These are phyloP conservation scores for Linderina pennispora DNA, from an alignment of 192 early-diverging fungal genomes.

Conservation along the genomic window DNA sequence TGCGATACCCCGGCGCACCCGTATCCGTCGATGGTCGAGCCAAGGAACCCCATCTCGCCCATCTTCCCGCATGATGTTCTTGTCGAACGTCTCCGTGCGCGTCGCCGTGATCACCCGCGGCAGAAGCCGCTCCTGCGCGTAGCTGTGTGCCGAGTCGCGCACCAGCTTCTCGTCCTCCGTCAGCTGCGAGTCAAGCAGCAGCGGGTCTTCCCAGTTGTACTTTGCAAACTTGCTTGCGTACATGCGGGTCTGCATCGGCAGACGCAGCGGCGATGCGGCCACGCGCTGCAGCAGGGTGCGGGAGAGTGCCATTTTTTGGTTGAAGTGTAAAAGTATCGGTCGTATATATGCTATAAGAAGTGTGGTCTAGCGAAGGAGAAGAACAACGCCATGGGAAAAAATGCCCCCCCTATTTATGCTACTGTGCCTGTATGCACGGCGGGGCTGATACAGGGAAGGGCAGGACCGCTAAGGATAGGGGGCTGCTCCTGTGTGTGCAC, in stretches of 20 bases:
- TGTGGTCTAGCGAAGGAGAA: too few species aligned
- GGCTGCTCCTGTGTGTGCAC: too few species aligned
- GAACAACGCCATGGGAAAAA: too few species aligned
- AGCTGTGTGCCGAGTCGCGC: conserved; percentile 77
- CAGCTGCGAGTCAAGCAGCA: conserved; percentile 75
- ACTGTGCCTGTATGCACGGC: too few species aligned
- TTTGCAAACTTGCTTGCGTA: conserved; percentile 52
- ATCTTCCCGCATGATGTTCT: conserved; percentile 89
- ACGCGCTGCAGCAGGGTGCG: too few species aligned
- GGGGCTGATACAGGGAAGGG: too few species aligned
- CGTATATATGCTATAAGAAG: conserved; percentile 1
- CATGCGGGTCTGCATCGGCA: too few species aligned
- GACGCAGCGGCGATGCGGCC: background rate
- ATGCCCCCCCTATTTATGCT: too few species aligned
- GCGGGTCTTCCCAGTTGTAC: conserved; percentile 81
- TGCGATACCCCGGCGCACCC: conserved; percentile 97
- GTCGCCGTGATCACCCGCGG: conserved; percentile 81
- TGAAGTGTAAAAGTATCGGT: too few species aligned
- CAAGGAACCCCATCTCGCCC: conserved; percentile 89
- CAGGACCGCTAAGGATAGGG: too few species aligned
- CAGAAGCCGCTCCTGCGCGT: conserved; percentile 84
- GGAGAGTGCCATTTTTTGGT: too few species aligned
- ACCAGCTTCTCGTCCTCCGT: conserved; percentile 87
- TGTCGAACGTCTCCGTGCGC: conserved; percentile 84
- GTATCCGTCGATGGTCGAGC: conserved; percentile 91